A percentile compares a stretch with the other conserved stretches of the same genome.
Evolutionary conservation across 306 rosid species (phyloP).

Genomic region (Hylodesmum podocarpum): DNA sequence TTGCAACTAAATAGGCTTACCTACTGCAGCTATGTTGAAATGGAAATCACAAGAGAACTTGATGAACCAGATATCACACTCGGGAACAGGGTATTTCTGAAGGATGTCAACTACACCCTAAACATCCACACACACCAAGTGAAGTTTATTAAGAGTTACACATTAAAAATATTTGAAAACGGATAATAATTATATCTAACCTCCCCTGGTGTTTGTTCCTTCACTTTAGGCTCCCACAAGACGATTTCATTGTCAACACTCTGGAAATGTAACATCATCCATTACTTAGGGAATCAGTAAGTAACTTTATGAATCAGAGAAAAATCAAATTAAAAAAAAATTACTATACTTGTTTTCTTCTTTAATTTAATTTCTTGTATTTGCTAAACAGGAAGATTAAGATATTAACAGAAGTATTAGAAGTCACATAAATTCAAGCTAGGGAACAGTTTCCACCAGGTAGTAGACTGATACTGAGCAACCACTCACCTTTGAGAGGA

Average conservation of each 20-base stretch:
- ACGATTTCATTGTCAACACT: conserved; percentile 96
- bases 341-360: conserved; percentile 7
- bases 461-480: conserved; percentile 9
- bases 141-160: conserved; percentile 8
- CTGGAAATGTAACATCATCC: conserved; percentile 43
- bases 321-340: not conserved
- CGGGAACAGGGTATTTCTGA: conserved; percentile 96
- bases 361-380: not conserved
- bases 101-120: conserved; percentile 91
- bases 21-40: conserved; percentile 76
- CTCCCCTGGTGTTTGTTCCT: conserved; percentile 98
- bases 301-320: not conserved
- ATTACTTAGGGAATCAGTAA: conserved; percentile 15
- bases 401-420: not conserved
- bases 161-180: not conserved
- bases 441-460: not conserved
- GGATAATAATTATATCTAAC: conserved; percentile 52
- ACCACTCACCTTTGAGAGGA: conserved; percentile 85
- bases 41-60: conserved; percentile 95
- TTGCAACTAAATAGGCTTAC: conserved; percentile 38
- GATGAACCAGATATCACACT: conserved; percentile 98
- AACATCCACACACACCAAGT: not conserved
- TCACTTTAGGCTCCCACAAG: conserved; percentile 96
- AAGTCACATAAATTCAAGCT: conserved; percentile 19
- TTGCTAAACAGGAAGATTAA: not conserved